phyloP scores from a whole-genome alignment of 2,329 filamentous ascomycete species.

The Cadophora sp. region DNA sequence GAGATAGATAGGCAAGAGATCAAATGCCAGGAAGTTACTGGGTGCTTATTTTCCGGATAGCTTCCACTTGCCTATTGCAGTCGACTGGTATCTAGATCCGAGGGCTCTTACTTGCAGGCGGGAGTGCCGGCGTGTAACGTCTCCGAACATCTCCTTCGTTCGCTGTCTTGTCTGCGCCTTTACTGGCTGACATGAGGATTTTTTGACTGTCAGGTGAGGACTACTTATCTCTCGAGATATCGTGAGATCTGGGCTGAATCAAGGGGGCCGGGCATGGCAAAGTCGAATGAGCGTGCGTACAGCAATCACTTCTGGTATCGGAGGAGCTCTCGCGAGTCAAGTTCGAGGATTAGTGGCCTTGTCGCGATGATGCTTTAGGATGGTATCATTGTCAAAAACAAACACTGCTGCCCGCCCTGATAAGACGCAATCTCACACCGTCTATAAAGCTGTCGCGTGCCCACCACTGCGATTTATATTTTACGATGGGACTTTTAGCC shows the following conservation, averaged over 20 bases:
- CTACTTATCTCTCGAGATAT: slow-evolving; percentile 23
- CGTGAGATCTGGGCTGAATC: background rate
- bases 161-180: background rate
- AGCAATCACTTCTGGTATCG: slow-evolving; percentile 26
- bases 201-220: slow-evolving; percentile 12
- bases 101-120: slow-evolving; percentile 15
- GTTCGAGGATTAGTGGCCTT: slow-evolving; percentile 14
- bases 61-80: slow-evolving; percentile 32
- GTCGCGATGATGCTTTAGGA: slow-evolving; percentile 32
- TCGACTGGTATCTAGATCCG: slow-evolving; percentile 21
- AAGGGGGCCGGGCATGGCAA: slow-evolving; percentile 12
- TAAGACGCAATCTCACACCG: slow-evolving; percentile 28
- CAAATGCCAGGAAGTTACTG: slow-evolving; percentile 17
- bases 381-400: slow-evolving; percentile 33
- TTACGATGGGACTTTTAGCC: background rate
- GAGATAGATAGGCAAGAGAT: slow-evolving; percentile 23
- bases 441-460: slow-evolving; percentile 33
- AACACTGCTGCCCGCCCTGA: slow-evolving; percentile 24
- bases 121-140: slow-evolving; percentile 13
- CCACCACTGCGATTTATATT: background rate
- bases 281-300: slow-evolving; percentile 29
- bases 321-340: slow-evolving; percentile 24
- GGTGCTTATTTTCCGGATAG: slow-evolving; percentile 28
- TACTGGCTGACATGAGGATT: slow-evolving; percentile 18
- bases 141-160: background rate